These are phyloP conservation scores for Quercus bicolor DNA, from an alignment of 306 rosid genomes.

Conservation along the genomic window DNA sequence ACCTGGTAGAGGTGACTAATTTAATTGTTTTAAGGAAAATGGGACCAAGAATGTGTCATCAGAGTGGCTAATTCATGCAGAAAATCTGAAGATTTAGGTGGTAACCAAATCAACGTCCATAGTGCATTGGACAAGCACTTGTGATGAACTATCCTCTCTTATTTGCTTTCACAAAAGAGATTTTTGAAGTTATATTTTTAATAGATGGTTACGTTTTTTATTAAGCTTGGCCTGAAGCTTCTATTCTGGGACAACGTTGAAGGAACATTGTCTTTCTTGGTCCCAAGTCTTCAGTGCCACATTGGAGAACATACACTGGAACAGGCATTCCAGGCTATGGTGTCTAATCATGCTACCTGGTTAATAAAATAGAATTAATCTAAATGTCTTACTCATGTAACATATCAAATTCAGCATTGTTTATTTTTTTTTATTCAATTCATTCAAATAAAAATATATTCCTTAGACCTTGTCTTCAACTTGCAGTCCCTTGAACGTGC, in stretches of 20 bases:
- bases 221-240: background rate
- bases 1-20: background rate
- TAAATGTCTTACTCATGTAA: background rate
- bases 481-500: slow-evolving; percentile 82
- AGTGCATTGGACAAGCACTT: background rate
- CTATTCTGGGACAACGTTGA: background rate
- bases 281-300: background rate
- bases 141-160: background rate
- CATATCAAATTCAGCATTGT: background rate
- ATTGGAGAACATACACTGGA: too few relatives aligned
- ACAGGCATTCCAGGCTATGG: background rate
- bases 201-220: background rate
- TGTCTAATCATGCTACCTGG: background rate
- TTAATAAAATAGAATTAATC: background rate
- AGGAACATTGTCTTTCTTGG: background rate
- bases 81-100: background rate
- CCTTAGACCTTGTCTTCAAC: slow-evolving; percentile 18
- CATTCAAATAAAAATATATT: slow-evolving; percentile 14
- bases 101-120: background rate
- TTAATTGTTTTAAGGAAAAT: background rate
- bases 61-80: background rate
- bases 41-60: background rate
- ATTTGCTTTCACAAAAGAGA: background rate
- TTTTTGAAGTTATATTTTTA: background rate
- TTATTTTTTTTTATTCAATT: background rate